These are phyloP conservation scores for Solanum pinnatisectum DNA, from an alignment of 257 asterid genomes.

Conservation along the genomic window DNA sequence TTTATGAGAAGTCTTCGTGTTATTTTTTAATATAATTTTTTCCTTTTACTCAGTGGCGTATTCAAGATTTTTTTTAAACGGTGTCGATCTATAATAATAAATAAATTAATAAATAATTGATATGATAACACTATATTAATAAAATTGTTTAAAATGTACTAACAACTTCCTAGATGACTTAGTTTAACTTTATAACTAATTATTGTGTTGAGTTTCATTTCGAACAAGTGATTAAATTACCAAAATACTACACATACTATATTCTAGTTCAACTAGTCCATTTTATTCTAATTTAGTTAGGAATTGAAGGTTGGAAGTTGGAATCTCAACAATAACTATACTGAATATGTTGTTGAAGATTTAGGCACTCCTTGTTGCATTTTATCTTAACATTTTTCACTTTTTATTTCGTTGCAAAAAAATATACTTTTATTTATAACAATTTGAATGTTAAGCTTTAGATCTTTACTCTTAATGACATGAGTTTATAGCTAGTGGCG, in stretches of 20 bases:
- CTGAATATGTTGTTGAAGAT: neutral
- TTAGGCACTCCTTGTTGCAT: neutral
- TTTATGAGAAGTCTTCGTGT: neutral
- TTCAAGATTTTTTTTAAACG: fast-evolving
- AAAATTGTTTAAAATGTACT: no score
- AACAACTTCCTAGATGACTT: no score
- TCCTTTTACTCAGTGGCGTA: neutral
- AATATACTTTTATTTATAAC: neutral
- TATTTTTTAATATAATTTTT: neutral
- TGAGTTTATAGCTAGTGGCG: neutral
- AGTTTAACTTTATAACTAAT: no score
- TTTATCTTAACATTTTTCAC: neutral
- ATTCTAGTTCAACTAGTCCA: no score
- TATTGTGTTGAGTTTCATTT: no score
- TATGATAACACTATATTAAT: no score
- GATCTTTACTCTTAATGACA: neutral
- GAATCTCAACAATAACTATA: neutral
- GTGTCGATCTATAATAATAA: no score
- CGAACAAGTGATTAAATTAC: no score
- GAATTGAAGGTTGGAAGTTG: no score
- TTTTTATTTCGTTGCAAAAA: neutral
- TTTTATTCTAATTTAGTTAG: no score
- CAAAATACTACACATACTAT: no score
- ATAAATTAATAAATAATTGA: no score
- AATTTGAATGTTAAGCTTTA: neutral